phyloP scores from a whole-genome alignment of 2,329 filamentous ascomycete genomes.

The Fusarium oligoseptatum region DNA sequence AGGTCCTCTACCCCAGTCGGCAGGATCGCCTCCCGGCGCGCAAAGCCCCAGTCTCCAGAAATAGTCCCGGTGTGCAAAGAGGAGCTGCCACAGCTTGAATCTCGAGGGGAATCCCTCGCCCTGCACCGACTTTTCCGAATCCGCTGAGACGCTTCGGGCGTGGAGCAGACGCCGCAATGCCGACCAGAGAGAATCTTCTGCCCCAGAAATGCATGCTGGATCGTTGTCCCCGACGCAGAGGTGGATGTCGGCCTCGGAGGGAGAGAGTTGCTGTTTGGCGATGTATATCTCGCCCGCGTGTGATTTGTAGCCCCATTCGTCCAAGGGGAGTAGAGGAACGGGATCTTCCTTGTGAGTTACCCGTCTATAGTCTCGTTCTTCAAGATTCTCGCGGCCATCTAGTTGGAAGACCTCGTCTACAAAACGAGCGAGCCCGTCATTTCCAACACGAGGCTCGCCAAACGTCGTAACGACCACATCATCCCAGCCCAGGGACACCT shows the following conservation, averaged over 20 bases:
- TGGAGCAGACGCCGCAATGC: slow-evolving; percentile 44
- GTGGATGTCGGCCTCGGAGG: slow-evolving; percentile 75
- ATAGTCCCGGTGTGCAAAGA: slow-evolving; percentile 96
- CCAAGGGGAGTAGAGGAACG: slow-evolving; percentile 86
- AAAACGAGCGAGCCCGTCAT: slow-evolving; percentile 67
- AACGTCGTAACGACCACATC: slow-evolving; percentile 88
- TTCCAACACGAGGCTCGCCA: slow-evolving; percentile 82
- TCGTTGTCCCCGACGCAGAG: slow-evolving; percentile 81
- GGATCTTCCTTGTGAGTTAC: slow-evolving; percentile 91
- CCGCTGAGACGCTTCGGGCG: slow-evolving; percentile 40
- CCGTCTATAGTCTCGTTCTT: slow-evolving; percentile 72
- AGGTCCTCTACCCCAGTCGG: slow-evolving; percentile 71
- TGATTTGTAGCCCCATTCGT: slow-evolving; percentile 88
- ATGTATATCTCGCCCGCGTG: slow-evolving; percentile 94
- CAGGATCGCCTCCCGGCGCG: slow-evolving; percentile 81
- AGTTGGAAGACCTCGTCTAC: slow-evolving; percentile 67
- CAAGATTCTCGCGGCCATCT: slow-evolving; percentile 46
- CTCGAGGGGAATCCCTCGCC: slow-evolving; percentile 67
- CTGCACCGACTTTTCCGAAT: slow-evolving; percentile 34
- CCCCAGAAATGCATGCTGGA: slow-evolving; percentile 76
- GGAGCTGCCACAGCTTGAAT: slow-evolving; percentile 88
- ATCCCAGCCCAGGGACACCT: slow-evolving; percentile 77
- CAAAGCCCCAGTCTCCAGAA: slow-evolving; percentile 95
- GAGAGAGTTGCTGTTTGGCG: slow-evolving; percentile 76
- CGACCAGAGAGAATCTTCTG: slow-evolving; percentile 55